A percentile compares a stretch with the other conserved stretches of the same genome.
Conservation (phyloP, 768 basidiomycete genomes). For the Rhizopogon roseolus region DNA sequence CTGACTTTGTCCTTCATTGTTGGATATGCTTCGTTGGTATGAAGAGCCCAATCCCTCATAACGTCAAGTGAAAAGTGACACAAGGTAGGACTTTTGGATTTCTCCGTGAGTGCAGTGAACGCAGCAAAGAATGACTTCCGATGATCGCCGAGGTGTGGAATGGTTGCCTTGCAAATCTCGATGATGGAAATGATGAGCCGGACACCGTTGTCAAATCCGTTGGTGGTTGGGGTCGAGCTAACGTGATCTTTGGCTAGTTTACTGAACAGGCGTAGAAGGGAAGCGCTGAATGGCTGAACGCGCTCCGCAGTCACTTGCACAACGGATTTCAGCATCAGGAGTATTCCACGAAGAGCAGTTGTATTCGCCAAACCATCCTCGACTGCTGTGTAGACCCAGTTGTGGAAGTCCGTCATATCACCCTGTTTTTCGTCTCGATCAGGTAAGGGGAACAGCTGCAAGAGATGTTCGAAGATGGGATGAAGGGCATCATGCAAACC, state of each 20-base stretch:
- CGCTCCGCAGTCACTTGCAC: slow-evolving; percentile 77
- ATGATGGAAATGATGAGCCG: slow-evolving; percentile 73
- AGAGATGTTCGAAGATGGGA: slow-evolving; percentile 77
- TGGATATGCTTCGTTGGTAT: slow-evolving; percentile 79
- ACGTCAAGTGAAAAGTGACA: slow-evolving; percentile 86
- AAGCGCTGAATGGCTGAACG: slow-evolving; percentile 71
- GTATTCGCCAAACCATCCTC: slow-evolving; percentile 75
- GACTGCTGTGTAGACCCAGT: slow-evolving; percentile 69
- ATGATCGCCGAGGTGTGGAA: slow-evolving; percentile 83
- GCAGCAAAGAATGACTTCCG: slow-evolving; percentile 75
- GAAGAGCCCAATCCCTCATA: slow-evolving; percentile 85
- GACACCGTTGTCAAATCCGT: slow-evolving; percentile 54
- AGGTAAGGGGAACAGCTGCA: slow-evolving; percentile 72
- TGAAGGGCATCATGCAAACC: slow-evolving; percentile 76
- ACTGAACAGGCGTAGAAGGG: slow-evolving; percentile 78
- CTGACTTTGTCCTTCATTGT: slow-evolving; percentile 95
- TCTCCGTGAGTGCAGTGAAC: slow-evolving; percentile 80
- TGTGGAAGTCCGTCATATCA: slow-evolving; percentile 74
- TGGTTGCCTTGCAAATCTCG: slow-evolving; percentile 77
- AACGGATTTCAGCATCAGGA: slow-evolving; percentile 85
- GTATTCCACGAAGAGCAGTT: slow-evolving; percentile 67
- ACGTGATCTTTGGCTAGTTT: slow-evolving; percentile 89
- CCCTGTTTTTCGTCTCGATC: slow-evolving; percentile 70
- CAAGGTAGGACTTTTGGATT: slow-evolving; percentile 74
- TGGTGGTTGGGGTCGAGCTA: slow-evolving; percentile 41